A percentile compares a stretch with the other conserved stretches of the same genome.
phyloP scores from a whole-genome alignment of 345 rosid genomes.

The Combretum micranthum region DNA sequence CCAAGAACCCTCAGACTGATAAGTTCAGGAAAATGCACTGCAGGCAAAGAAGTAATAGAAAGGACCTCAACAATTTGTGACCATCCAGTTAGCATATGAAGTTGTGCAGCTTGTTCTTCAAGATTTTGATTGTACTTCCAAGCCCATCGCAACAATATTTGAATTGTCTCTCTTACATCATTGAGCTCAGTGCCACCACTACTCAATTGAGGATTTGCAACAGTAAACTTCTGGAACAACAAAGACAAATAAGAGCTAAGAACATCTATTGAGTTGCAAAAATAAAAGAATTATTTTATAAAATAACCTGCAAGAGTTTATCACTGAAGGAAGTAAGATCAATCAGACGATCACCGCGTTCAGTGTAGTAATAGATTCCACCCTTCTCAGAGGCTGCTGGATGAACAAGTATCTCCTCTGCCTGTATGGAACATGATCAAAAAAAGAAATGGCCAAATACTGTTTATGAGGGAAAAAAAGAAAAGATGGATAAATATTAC shows the following conservation, averaged over 20 bases:
- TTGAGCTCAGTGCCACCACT: conserved; percentile 66
- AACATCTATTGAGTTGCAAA: conserved; percentile 5
- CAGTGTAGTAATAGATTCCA: conserved; percentile 77
- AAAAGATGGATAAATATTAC: conserved; percentile 26
- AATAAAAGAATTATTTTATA: background rate
- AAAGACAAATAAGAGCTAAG: conserved; percentile 13
- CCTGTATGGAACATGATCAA: conserved; percentile 28
- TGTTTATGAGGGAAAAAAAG: background rate
- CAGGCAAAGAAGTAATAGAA: conserved; percentile 7
- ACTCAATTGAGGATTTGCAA: conserved; percentile 55
- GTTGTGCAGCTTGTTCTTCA: conserved; percentile 97
- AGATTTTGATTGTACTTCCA: conserved; percentile 93
- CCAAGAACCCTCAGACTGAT: no score
- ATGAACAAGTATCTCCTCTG: conserved; percentile 72
- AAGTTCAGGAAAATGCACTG: no score
- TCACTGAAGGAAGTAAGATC: conserved; percentile 71
- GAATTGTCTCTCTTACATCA: conserved; percentile 74
- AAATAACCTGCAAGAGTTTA: conserved; percentile 81
- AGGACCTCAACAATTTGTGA: conserved; percentile 86
- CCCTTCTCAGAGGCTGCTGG: conserved; percentile 65
- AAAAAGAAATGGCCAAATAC: conserved; percentile 8
- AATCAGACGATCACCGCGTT: conserved; percentile 91
- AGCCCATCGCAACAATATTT: conserved; percentile 86
- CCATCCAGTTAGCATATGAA: conserved; percentile 97
- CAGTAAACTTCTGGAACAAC: conserved; percentile 52